Percentiles rank a stretch among this genome's conserved stretches.
phyloP scores from a whole-genome alignment of 257 asterid species.

The Jasminum sambac region DNA sequence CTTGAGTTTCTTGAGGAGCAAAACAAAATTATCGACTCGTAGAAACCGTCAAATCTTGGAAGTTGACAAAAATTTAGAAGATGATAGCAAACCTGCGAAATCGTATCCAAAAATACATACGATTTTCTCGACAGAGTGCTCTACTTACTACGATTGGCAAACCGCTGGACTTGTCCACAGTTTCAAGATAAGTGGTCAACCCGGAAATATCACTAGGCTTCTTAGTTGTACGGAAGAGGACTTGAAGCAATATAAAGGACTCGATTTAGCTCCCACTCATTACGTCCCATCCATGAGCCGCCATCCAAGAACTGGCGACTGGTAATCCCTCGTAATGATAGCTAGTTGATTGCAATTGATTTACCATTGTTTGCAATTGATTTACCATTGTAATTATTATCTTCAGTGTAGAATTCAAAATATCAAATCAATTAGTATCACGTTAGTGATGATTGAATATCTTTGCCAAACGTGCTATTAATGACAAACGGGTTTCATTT shows the following conservation, averaged over 20 bases:
- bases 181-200: slow-evolving; percentile 87
- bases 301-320: slow-evolving; percentile 93
- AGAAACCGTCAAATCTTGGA: slow-evolving; percentile 71
- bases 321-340: slow-evolving; percentile 50
- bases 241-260: slow-evolving; percentile 83
- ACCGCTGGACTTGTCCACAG: slow-evolving; percentile 95
- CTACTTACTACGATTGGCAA: slow-evolving; percentile 95
- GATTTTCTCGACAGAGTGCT: slow-evolving; percentile 87
- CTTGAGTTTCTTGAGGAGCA: slow-evolving; percentile 86
- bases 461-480: too few relatives aligned
- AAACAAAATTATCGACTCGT: slow-evolving; percentile 56
- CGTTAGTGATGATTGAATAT: too few relatives aligned
- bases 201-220: slow-evolving; percentile 87
- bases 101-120: slow-evolving; percentile 82
- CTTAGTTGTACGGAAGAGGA: slow-evolving; percentile 93
- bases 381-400: too few relatives aligned
- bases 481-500: slow-evolving; percentile 17
- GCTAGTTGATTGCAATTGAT: too few relatives aligned
- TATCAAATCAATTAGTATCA: too few relatives aligned
- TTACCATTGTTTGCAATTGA: too few relatives aligned
- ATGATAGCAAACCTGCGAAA: slow-evolving; percentile 57
- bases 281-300: slow-evolving; percentile 98
- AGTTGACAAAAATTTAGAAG: slow-evolving; percentile 29
- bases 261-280: slow-evolving; percentile 90
- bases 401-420: too few relatives aligned